Conservation (phyloP, 257 asterid species). For the Asclepias syriaca region DNA sequence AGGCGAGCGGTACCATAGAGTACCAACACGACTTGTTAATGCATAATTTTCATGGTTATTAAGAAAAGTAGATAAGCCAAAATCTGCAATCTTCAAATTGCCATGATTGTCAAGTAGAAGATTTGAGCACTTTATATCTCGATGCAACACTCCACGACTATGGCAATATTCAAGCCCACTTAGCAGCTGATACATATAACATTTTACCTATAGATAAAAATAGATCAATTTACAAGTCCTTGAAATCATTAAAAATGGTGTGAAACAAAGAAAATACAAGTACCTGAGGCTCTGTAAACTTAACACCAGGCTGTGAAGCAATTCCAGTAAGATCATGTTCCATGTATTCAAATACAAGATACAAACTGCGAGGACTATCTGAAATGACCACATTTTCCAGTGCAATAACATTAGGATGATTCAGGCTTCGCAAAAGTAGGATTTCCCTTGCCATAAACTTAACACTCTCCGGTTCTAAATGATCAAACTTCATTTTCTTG, state of each 20-base stretch:
- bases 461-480: slow-evolving; percentile 21
- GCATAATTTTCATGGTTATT: slow-evolving; percentile 28
- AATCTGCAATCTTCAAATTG: slow-evolving; percentile 58
- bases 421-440: slow-evolving; percentile 22
- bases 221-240: no score
- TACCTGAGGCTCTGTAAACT: slow-evolving; percentile 64
- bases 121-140: slow-evolving; percentile 58
- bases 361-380: slow-evolving; percentile 38
- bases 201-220: slow-evolving; percentile 39
- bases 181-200: slow-evolving; percentile 46
- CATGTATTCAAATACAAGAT: slow-evolving; percentile 60
- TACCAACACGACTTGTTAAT: slow-evolving; percentile 54
- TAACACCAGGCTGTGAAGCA: slow-evolving; percentile 40
- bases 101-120: slow-evolving; percentile 42
- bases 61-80: slow-evolving; percentile 44
- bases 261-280: not conserved
- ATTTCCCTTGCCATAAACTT: slow-evolving; percentile 34
- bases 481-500: slow-evolving; percentile 23
- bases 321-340: slow-evolving; percentile 69
- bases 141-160: slow-evolving; percentile 45
- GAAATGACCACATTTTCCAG: slow-evolving; percentile 35
- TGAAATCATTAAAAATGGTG: not conserved
- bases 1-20: slow-evolving; percentile 69
- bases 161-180: slow-evolving; percentile 62
- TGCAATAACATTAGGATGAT: slow-evolving; percentile 28